A percentile compares a stretch with the other conserved stretches of the same genome.
These are phyloP conservation scores for Fraxinus cuspidata DNA, from an alignment of 257 asterid species.

Conservation along the genomic window DNA sequence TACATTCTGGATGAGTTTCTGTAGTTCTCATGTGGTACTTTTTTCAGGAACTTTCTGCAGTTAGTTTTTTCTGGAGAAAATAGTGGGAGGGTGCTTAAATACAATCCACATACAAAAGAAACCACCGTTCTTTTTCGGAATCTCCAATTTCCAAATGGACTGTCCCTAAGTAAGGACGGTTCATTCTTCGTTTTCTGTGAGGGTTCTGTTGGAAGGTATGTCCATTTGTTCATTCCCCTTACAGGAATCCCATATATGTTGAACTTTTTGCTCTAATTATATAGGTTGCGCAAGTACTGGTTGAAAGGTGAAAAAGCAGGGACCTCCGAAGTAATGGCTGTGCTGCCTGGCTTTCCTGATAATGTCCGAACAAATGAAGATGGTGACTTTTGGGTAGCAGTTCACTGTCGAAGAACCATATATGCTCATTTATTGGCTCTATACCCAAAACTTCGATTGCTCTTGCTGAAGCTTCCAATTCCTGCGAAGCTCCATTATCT, in stretches of 20 bases:
- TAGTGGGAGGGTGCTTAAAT: conserved; percentile 86
- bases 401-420: conserved; percentile 67
- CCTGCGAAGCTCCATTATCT: conserved; percentile 62
- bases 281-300: conserved; percentile 80
- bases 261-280: conserved; percentile 1
- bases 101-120: conserved; percentile 61
- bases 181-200: conserved; percentile 82
- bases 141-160: conserved; percentile 84
- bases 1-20: not conserved
- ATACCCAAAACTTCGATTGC: conserved; percentile 50
- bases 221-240: not conserved
- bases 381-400: conserved; percentile 91
- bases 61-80: conserved; percentile 72
- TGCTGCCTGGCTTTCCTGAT: conserved; percentile 84
- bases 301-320: conserved; percentile 81
- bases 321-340: conserved; percentile 61
- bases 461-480: conserved; percentile 75
- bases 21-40: conserved; percentile 5
- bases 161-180: conserved; percentile 86
- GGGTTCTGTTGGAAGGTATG: conserved; percentile 73
- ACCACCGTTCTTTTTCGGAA: conserved; percentile 70
- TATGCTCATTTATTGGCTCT: conserved; percentile 54
- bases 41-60: conserved; percentile 76
- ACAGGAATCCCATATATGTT: not conserved
- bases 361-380: conserved; percentile 72